Evolutionary conservation across 2,329 filamentous ascomycete genomes (phyloP).

Genomic region (Scedosporium boydii): DNA sequence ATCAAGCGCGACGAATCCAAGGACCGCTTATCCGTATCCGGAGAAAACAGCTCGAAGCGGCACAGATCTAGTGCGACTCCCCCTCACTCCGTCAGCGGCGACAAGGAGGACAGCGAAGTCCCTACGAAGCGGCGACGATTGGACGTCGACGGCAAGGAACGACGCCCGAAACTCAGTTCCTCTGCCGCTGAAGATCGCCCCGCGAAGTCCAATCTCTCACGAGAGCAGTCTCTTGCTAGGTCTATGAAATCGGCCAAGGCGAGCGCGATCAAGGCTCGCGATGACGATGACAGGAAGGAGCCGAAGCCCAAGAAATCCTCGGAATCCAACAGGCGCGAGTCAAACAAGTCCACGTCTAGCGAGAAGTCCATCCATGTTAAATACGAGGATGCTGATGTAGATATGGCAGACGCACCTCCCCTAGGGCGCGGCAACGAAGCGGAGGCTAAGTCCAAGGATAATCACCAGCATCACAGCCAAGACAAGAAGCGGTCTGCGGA

Average conservation of each 20-base stretch:
- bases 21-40: constrained; percentile 39
- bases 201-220: constrained; percentile 30
- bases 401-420: constrained; percentile 37
- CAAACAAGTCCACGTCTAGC: constrained; percentile 26
- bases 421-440: constrained; percentile 2
- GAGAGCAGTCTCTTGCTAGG: constrained; percentile 26
- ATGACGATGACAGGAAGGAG: constrained; percentile 31
- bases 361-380: constrained; percentile 48
- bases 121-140: constrained; percentile 52
- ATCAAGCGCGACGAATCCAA: constrained; percentile 52
- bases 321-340: constrained; percentile 31
- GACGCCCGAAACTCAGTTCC: constrained; percentile 29
- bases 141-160: constrained; percentile 43
- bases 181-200: constrained; percentile 35
- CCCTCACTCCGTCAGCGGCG: constrained; percentile 37
- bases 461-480: constrained; percentile 22
- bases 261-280: constrained; percentile 15
- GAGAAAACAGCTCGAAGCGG: constrained; percentile 46
- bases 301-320: constrained; percentile 20
- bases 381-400: constrained; percentile 45
- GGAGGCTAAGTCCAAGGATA: constrained; percentile 26
- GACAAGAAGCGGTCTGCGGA: constrained; percentile 23
- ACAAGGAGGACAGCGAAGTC: constrained; percentile 42
- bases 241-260: constrained; percentile 12
- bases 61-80: constrained; percentile 51